Percentiles rank a stretch among this genome's conserved stretches.
Conservation (phyloP, 1,284 basidiomycete species). For the Mycena citricolor region DNA sequence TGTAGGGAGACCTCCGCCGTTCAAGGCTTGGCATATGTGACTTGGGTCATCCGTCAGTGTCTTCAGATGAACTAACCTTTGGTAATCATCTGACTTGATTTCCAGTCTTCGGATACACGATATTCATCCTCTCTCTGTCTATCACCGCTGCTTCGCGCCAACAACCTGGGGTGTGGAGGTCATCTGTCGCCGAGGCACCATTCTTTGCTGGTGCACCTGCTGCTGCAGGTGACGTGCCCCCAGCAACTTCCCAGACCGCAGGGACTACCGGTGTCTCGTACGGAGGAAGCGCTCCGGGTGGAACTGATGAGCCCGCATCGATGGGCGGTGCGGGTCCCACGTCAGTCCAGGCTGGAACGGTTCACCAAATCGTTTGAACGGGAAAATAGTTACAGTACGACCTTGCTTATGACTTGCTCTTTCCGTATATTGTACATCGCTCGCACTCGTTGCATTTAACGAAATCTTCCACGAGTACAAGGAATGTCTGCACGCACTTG, state of each 20-base stretch:
- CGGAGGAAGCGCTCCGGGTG: too few relatives aligned
- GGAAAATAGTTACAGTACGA: too few relatives aligned
- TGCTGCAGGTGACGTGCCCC: neutral
- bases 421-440: too few relatives aligned
- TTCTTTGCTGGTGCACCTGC: neutral
- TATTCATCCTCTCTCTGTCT: constrained; percentile 35
- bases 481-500: too few relatives aligned
- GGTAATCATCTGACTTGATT: constrained; percentile 2
- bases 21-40: constrained; percentile 53
- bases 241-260: neutral
- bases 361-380: too few relatives aligned
- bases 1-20: constrained; percentile 47
- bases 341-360: too few relatives aligned
- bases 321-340: too few relatives aligned
- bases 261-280: neutral
- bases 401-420: too few relatives aligned
- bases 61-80: neutral
- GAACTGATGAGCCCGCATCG: too few relatives aligned
- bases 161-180: constrained; percentile 40
- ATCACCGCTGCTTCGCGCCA: constrained; percentile 40
- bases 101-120: constrained; percentile 44
- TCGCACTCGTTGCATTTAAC: too few relatives aligned
- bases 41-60: constrained; percentile 47
- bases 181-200: constrained; percentile 32
- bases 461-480: too few relatives aligned